These are phyloP conservation scores for Curvularia eragrostidis DNA, from an alignment of 2,329 filamentous ascomycete species.

Conservation along the genomic window DNA sequence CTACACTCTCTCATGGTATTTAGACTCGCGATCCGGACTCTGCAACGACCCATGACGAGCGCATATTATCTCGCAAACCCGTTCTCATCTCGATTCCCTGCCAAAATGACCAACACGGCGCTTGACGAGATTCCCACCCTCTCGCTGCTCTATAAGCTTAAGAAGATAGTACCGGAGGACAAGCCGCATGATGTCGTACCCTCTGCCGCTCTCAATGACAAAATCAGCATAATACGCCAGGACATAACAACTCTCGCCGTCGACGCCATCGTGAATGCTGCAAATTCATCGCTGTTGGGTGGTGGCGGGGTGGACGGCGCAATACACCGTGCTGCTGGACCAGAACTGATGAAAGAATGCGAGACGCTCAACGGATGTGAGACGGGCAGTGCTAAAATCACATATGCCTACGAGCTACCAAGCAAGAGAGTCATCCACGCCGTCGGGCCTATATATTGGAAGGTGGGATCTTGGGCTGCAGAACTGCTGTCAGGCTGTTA, in stretches of 20 bases:
- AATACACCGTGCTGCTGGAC: constrained; percentile 84
- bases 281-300: constrained; percentile 77
- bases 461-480: constrained; percentile 48
- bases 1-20: constrained; percentile 7
- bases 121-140: constrained; percentile 68
- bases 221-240: constrained; percentile 71
- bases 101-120: constrained; percentile 30
- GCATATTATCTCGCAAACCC: constrained; percentile 34
- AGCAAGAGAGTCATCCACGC: constrained; percentile 84
- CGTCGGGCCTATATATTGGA: constrained; percentile 80
- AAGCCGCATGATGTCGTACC: constrained; percentile 21
- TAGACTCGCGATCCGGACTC: neutral
- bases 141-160: constrained; percentile 68
- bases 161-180: constrained; percentile 53
- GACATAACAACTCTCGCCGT: constrained; percentile 83
- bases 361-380: constrained; percentile 72
- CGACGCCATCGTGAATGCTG: constrained; percentile 91
- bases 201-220: constrained; percentile 62
- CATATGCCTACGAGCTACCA: constrained; percentile 76
- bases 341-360: constrained; percentile 72
- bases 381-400: constrained; percentile 85
- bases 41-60: constrained; percentile 27
- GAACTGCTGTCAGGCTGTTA: constrained; percentile 70
- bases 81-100: constrained; percentile 7
- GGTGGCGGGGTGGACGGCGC: constrained; percentile 82